These are phyloP conservation scores for Papiliotrema flavescens DNA, from an alignment of 1,284 basidiomycete species.

Conservation along the genomic window DNA sequence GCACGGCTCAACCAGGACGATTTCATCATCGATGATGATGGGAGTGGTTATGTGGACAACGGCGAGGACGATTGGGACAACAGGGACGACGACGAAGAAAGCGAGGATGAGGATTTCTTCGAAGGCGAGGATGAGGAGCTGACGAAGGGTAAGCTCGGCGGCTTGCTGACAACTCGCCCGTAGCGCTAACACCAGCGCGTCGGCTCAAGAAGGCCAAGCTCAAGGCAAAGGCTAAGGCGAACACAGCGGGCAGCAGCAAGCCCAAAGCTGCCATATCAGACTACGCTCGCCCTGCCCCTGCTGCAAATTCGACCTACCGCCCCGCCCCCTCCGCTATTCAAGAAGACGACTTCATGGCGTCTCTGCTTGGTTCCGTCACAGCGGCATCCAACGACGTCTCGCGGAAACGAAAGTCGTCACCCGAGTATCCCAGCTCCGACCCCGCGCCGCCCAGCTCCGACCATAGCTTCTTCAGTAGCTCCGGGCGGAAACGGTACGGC, in stretches of 20 bases:
- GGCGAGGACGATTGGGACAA: constrained; percentile 89
- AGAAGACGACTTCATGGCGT: constrained; percentile 81
- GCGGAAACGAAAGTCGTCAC: constrained; percentile 71
- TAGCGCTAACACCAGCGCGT: too few species aligned
- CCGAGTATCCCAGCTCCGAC: constrained; percentile 48
- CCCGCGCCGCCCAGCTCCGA: constrained; percentile 44
- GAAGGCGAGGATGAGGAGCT: constrained; percentile 49
- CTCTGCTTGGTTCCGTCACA: constrained; percentile 55
- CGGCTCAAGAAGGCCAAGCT: constrained; percentile 34
- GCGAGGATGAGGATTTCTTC: constrained; percentile 48
- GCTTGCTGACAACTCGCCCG: constrained; percentile 26
- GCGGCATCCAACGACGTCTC: constrained; percentile 42
- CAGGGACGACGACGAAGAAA: constrained; percentile 47
- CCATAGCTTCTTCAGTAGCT: constrained; percentile 52
- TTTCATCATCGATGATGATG: constrained; percentile 93
- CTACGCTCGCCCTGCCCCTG: constrained; percentile 53
- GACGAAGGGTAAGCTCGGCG: constrained; percentile 27
- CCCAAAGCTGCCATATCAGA: constrained; percentile 47
- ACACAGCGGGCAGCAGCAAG: constrained; percentile 38
- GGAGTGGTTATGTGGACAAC: constrained; percentile 89
- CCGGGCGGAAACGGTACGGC: constrained; percentile 30
- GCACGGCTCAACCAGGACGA: constrained; percentile 85
- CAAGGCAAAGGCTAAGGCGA: constrained; percentile 5
- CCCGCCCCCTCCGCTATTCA: constrained; percentile 68
- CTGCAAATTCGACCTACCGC: constrained; percentile 66